A percentile compares a stretch with the other conserved stretches of the same genome.
Evolutionary conservation across 2,329 filamentous ascomycete species (phyloP).

Genomic region (Paracoccidioides lutzii): DNA sequence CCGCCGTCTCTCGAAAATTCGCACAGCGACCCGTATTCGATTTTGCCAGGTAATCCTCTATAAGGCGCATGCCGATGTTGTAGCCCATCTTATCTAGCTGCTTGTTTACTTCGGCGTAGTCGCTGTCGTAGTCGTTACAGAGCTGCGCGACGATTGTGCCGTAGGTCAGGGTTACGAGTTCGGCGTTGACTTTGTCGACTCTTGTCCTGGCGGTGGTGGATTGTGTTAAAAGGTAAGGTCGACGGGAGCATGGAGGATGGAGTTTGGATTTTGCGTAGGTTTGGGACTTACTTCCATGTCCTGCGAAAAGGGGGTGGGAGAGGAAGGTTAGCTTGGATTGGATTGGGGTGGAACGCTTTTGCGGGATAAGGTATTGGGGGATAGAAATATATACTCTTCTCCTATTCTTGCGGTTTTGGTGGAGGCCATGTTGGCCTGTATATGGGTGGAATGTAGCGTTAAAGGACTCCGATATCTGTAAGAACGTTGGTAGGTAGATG

Average conservation of each 20-base stretch:
- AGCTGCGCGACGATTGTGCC: slow-evolving; percentile 94
- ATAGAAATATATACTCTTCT: slow-evolving; percentile 51
- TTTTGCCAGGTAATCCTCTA: slow-evolving; percentile 96
- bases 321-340: slow-evolving; percentile 12
- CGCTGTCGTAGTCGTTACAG: slow-evolving; percentile 88
- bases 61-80: slow-evolving; percentile 89
- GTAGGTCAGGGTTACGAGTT: slow-evolving; percentile 93
- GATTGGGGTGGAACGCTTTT: no score
- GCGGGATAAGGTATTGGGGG: not conserved
- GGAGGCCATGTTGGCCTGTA: slow-evolving; percentile 36
- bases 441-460: not conserved
- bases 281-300: slow-evolving; percentile 72
- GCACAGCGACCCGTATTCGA: slow-evolving; percentile 77
- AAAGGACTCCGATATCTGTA: not conserved
- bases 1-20: slow-evolving; percentile 91
- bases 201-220: slow-evolving; percentile 51
- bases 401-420: slow-evolving; percentile 57
- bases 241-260: not conserved
- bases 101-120: slow-evolving; percentile 92
- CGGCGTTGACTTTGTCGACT: slow-evolving; percentile 95
- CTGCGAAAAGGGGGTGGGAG: slow-evolving; percentile 37
- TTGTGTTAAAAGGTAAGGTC: not conserved
- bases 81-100: slow-evolving; percentile 99
- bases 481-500: no score
- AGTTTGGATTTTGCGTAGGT: slow-evolving; percentile 4